Base-by-base conservation (phyloP, 768 basidiomycete species). In the Russula ochroleuca region DNA sequence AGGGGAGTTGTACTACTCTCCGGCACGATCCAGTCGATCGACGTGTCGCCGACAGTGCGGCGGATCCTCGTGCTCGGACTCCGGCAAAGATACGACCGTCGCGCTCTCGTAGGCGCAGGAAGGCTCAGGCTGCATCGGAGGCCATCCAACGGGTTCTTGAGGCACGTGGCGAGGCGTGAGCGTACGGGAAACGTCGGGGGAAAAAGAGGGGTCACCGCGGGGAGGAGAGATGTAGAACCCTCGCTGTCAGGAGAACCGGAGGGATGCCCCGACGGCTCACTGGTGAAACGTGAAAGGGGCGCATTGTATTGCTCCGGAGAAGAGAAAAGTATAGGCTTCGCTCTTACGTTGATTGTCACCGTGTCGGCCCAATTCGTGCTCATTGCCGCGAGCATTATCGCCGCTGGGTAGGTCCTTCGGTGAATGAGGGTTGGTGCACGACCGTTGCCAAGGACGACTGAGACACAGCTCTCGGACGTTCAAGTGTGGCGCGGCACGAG, bases 351-450 rank as follows among this genome's bases (percentile, higher is more conserved):
- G 31, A 49, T 2, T 11, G n/a, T 31, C 9, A 54, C 15, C 28
- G 23, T 41, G 13, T 5, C 37, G 9, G 33, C n/a, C 38, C 17
- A 37, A 11, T 37, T 49, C n/a, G 13, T 31, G 58, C 43, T 37
- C 33, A 57, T 49, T 7, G 40, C 52, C 23, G 61, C 60, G n/a
- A 68, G 43, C 0, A 62, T 52, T 8, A n/a, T 59, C 48, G 17
- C 48, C 48, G n/a, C 21, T 57, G 2, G 55, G 52, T n/a, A 67
- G 37, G 23, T 21, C 11, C 33, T 37, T 28, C 15, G 59, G 55
- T 13, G 41, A 17, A 63, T 50, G n/a, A 68, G 15, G 68, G 68
- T 67, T 11, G 68, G 68, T 19, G 62, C 62, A 35, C 48, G 62
- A 40, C 50, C 51, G 41, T 17, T 45, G 37, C 28, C 14, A 19